Evolutionary conservation across 2,329 filamentous ascomycete genomes (phyloP), one percentile per base, ranked within the genome.

Genomic region (Fusarium sp.): DNA sequence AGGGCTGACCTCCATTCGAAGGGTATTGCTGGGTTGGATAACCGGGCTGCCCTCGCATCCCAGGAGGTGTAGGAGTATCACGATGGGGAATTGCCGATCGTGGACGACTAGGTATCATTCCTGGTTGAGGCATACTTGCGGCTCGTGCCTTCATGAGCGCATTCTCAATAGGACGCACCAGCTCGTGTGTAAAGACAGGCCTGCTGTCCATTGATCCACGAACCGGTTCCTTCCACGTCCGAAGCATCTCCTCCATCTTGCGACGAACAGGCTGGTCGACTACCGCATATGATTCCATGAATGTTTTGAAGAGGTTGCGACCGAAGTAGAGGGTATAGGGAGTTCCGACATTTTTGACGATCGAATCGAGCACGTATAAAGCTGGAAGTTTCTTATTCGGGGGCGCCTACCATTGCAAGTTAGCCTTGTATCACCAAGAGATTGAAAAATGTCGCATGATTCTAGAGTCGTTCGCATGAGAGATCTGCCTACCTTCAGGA

Each of bases 321-420:
- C 95, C 95, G 75, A 99, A 93, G 83, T 98, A 98, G 14, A 98
- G 88, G 0, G 96, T 98, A 84, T 99, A 99, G 9, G 97, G 97
- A 1, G 96, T 98, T 71, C 97, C 97, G 72, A 99, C 95, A 86
- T 99, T 98, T 85, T 99, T 99, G 81, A 97, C 95, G 71, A 99
- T 96, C 18, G 96, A 98, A 85, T 99, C 97, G 80, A 99, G 92
- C 75, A 99, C 94, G 84, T 98, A 99, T 31, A 99, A 89, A n/a
- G 97, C 95, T 20, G 97, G 95, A 4, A 99, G 87, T 81, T 98
- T 99, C 83, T 95, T 95, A 71, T 91, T 89, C 43, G 97, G 95
- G 54, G 95, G 91, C 64, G 93, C 94, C 97, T 99, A 84, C 75
- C 48, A 20, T 20, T 59, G 61, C 52, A 67, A 71, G 80, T 89